A percentile compares a stretch with the other conserved stretches of the same genome.
These are phyloP conservation scores for Trichosanthes truncata DNA, from an alignment of 306 rosid genomes.

Conservation along the genomic window DNA sequence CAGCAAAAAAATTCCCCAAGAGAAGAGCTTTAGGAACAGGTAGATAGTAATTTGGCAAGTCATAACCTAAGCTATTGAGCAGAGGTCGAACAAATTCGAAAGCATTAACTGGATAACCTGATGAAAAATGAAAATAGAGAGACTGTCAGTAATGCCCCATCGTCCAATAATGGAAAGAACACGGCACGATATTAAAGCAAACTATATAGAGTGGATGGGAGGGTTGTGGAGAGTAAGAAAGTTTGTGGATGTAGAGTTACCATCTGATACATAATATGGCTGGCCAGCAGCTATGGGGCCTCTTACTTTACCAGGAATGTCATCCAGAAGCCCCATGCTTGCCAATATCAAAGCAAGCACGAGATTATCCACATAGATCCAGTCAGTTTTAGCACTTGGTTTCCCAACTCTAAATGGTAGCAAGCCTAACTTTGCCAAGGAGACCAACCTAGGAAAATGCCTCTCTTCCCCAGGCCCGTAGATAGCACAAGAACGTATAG, in stretches of 20 bases:
- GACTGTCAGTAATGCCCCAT: neutral
- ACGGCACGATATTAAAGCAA: neutral
- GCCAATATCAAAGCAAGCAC: slow-evolving; percentile 82
- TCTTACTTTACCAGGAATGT: slow-evolving; percentile 31
- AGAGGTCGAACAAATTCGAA: slow-evolving; percentile 81
- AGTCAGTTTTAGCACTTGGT: slow-evolving; percentile 60
- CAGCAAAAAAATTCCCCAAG: slow-evolving; percentile 54
- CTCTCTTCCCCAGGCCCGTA: slow-evolving; percentile 96
- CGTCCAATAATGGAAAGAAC: no score
- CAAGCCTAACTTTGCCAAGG: slow-evolving; percentile 69
- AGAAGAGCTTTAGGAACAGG: slow-evolving; percentile 51
- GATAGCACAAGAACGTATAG: slow-evolving; percentile 85
- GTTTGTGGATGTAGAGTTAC: slow-evolving; percentile 26
- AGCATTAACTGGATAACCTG: slow-evolving; percentile 80
- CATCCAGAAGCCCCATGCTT: slow-evolving; percentile 91
- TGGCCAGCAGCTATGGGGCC: slow-evolving; percentile 83
- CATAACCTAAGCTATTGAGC: slow-evolving; percentile 63
- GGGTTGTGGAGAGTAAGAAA: neutral
- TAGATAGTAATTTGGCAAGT: slow-evolving; percentile 43
- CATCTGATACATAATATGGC: slow-evolving; percentile 86
- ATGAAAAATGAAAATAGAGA: slow-evolving; percentile 6
- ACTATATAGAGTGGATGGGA: neutral
- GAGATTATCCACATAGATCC: slow-evolving; percentile 85
- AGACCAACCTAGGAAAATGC: slow-evolving; percentile 74
- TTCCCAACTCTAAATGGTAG: slow-evolving; percentile 62